phyloP scores from a whole-genome alignment of 768 basidiomycete genomes.

The Hypsizygus marmoreus region DNA sequence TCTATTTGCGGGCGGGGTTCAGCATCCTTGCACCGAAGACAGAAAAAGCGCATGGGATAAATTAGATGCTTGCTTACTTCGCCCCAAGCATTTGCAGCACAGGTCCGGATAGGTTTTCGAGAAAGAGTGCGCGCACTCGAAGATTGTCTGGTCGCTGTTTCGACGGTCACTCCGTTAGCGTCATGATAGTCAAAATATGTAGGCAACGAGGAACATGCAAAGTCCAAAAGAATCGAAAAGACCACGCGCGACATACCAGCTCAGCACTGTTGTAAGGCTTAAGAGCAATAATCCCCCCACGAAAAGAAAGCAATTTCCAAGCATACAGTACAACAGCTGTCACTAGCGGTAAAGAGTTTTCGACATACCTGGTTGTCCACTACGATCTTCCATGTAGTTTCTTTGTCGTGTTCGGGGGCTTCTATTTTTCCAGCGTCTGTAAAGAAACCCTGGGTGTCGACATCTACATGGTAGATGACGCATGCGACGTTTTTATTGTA shows the following conservation, averaged over 20 bases:
- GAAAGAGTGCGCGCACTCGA: constrained; percentile 52
- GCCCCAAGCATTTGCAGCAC: constrained; percentile 63
- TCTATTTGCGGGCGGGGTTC: constrained; percentile 24
- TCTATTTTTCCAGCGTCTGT: constrained; percentile 25
- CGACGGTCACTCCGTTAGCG: constrained; percentile 4
- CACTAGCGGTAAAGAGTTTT: background rate
- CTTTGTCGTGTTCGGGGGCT: constrained; percentile 23
- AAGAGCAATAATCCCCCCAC: too few relatives aligned
- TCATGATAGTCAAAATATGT: background rate
- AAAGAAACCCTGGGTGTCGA: constrained; percentile 39
- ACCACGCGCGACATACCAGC: too few relatives aligned
- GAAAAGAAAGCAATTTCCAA: too few relatives aligned
- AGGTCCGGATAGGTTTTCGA: constrained; percentile 53
- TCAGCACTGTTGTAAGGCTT: too few relatives aligned
- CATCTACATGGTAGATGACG: constrained; percentile 42
- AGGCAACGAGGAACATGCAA: background rate
- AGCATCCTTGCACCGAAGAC: constrained; percentile 45
- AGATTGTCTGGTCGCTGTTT: constrained; percentile 34
- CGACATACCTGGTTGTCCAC: constrained; percentile 34
- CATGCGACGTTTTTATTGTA: constrained; percentile 29
- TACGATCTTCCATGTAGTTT: constrained; percentile 42
- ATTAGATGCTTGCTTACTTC: constrained; percentile 42
- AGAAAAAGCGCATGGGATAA: constrained; percentile 62
- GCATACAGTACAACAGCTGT: background rate
- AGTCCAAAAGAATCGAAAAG: background rate